Evolutionary conservation across 768 basidiomycete genomes (phyloP).

Genomic region (Terana coerulea): DNA sequence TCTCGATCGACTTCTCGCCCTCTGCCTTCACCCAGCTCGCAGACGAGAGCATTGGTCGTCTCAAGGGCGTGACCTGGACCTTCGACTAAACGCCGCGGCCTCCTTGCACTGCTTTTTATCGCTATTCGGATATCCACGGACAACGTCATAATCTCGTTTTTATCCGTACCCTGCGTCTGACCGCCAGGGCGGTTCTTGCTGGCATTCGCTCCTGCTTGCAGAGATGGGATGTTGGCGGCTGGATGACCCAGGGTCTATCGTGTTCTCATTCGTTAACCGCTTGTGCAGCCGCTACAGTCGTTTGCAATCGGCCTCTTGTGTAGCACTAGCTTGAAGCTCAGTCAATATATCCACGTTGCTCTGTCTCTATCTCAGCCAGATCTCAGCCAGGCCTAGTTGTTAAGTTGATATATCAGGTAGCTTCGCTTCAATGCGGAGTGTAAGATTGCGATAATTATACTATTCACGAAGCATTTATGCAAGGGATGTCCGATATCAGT

Average conservation of each 20-base stretch:
- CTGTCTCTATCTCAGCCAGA: no score
- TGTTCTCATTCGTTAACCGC: no score
- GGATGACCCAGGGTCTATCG: not conserved
- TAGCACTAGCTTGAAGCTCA: not conserved
- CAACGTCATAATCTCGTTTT: not conserved
- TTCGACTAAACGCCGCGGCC: conserved; percentile 5
- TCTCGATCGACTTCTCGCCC: conserved; percentile 55
- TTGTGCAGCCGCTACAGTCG: no score
- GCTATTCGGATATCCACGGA: not conserved
- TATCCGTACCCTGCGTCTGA: not conserved
- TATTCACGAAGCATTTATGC: conserved; percentile 3
- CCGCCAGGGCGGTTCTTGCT: conserved; percentile 3
- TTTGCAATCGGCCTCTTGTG: no score
- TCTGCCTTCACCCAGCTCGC: conserved; percentile 49
- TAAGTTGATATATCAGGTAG: no score
- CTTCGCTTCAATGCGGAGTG: no score
- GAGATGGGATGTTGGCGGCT: not conserved
- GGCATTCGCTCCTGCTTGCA: conserved; percentile 4
- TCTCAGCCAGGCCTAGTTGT: no score
- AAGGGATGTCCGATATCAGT: conserved; percentile 3
- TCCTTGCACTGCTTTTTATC: not conserved
- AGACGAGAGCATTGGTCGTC: conserved; percentile 40
- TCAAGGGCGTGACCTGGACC: conserved; percentile 47
- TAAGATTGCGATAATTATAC: no score
- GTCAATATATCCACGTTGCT: not conserved